Evolutionary conservation across 2,329 filamentous ascomycete species (phyloP).

Genomic region (Fusarium devonianum): DNA sequence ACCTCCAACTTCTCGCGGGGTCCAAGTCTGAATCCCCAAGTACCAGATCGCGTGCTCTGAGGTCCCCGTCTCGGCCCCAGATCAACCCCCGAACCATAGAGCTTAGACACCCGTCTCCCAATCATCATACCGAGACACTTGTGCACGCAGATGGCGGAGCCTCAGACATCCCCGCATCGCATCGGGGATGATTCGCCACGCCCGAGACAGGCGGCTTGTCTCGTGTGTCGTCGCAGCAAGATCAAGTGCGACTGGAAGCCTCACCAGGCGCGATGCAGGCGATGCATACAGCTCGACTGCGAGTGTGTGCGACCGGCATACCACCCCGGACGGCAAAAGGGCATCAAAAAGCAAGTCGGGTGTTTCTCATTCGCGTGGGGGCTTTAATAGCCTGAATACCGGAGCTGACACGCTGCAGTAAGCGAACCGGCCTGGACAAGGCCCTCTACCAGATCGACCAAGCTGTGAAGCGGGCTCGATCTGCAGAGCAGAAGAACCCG

Average conservation of each 20-base stretch:
- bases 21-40: slow-evolving; percentile 6
- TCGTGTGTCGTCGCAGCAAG: slow-evolving; percentile 72
- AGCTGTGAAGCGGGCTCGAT: slow-evolving; percentile 64
- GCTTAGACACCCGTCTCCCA: background rate
- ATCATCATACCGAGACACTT: background rate
- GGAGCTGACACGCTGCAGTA: slow-evolving; percentile 56
- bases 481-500: slow-evolving; percentile 50
- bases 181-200: slow-evolving; percentile 40
- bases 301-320: slow-evolving; percentile 77
- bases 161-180: slow-evolving; percentile 29
- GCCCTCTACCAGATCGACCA: slow-evolving; percentile 78
- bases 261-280: slow-evolving; percentile 62
- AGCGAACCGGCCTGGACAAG: slow-evolving; percentile 77
- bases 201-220: slow-evolving; percentile 61
- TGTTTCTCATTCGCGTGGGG: background rate
- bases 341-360: slow-evolving; percentile 72
- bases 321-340: slow-evolving; percentile 76
- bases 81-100: slow-evolving; percentile 26
- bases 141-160: slow-evolving; percentile 21
- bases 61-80: slow-evolving; percentile 21
- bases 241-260: slow-evolving; percentile 69
- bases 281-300: slow-evolving; percentile 63
- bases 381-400: background rate
- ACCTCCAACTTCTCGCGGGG: slow-evolving; percentile 9
- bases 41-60: slow-evolving; percentile 15